A percentile compares a stretch with the other conserved stretches of the same genome.
Conservation (phyloP, 306 rosid genomes). For the Boehmeria nivea region DNA sequence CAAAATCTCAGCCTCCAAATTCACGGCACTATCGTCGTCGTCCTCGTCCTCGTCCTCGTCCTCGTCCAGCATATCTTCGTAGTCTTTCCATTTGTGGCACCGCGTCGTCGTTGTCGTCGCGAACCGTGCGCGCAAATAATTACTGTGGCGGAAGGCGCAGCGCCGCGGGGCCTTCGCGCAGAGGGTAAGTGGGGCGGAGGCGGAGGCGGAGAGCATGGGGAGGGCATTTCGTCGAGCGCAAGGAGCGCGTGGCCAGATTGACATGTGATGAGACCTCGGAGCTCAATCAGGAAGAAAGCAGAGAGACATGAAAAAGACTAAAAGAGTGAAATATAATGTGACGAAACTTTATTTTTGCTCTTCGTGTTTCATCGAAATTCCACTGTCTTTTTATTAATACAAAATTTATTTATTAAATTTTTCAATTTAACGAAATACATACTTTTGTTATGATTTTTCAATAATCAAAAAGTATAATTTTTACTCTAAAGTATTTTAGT, state of each 20-base stretch:
- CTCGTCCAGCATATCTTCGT: no score
- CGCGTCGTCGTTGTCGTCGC: neutral
- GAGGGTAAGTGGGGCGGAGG: conserved; percentile 19
- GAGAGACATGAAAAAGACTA: neutral
- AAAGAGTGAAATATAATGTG: no score
- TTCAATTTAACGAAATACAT: no score
- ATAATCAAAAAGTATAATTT: no score
- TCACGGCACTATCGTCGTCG: conserved; percentile 38
- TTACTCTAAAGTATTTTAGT: no score
- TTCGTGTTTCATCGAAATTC: no score
- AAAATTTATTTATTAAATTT: no score
- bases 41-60: conserved; percentile 15
- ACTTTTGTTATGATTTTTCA: no score
- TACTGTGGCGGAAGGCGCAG: no score
- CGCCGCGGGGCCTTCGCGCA: no score
- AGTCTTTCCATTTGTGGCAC: neutral
- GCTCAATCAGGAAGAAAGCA: neutral
- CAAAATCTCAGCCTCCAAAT: conserved; percentile 63
- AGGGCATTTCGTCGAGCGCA: conserved; percentile 86
- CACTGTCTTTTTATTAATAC: no score
- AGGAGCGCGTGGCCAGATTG: conserved; percentile 11
- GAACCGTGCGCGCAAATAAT: neutral
- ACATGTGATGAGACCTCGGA: neutral
- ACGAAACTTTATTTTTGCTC: no score
- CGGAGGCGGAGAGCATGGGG: conserved; percentile 46